Evolutionary conservation across 805 yeast genomes (phyloP).

Genomic region (Ogataea chonburiensis): DNA sequence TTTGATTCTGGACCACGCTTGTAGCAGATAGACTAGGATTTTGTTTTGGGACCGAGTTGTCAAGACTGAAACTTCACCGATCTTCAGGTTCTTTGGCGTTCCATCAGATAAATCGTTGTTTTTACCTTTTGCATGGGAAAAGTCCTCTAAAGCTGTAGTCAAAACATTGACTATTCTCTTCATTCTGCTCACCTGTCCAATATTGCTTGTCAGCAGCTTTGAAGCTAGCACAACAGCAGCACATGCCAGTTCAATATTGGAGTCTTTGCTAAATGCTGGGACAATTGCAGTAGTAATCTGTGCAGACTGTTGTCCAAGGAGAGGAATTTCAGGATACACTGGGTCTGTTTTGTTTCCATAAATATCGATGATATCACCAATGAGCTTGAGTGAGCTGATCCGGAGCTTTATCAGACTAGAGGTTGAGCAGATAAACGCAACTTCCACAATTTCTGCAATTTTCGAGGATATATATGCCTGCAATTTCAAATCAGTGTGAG

Average conservation of each 20-base stretch:
- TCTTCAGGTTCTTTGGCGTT: constrained; percentile 38
- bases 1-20: constrained; percentile 71
- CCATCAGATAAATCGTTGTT: constrained; percentile 23
- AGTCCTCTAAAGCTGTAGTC: constrained; percentile 63
- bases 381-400: constrained; percentile 60
- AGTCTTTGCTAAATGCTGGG: constrained; percentile 77
- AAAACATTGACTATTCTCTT: constrained; percentile 62
- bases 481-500: constrained; percentile 39
- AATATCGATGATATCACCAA: constrained; percentile 59
- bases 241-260: constrained; percentile 70
- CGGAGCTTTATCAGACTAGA: constrained; percentile 62
- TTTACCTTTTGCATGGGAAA: constrained; percentile 30
- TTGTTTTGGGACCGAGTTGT: constrained; percentile 48
- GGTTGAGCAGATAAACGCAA: constrained; percentile 80
- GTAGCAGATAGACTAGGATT: constrained; percentile 58
- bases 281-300: constrained; percentile 86
- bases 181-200: constrained; percentile 48
- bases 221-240: constrained; percentile 79
- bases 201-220: constrained; percentile 63
- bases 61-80: constrained; percentile 54
- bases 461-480: constrained; percentile 41
- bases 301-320: constrained; percentile 91
- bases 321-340: constrained; percentile 63
- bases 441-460: constrained; percentile 65
- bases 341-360: constrained; percentile 69